phyloP scores from a whole-genome alignment of 352 stramenopile species.

The Phytophthora cryptogea region DNA sequence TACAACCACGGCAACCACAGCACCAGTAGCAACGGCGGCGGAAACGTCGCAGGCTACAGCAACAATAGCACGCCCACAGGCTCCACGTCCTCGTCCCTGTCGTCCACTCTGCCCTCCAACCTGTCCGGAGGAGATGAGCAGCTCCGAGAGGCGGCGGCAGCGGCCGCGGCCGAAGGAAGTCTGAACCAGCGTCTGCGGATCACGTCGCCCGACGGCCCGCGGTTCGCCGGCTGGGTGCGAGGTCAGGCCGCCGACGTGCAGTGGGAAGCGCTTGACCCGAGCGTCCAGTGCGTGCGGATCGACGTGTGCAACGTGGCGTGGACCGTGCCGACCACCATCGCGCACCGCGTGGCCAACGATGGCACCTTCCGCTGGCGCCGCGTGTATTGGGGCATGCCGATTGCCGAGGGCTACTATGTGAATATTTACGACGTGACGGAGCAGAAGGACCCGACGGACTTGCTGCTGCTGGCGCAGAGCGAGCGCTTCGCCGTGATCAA shows the following conservation, averaged over 20 bases:
- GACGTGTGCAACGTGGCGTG: constrained; percentile 88
- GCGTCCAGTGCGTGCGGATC: constrained; percentile 74
- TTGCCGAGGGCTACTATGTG: constrained; percentile 85
- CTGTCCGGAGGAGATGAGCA: constrained; percentile 34
- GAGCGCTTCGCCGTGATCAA: constrained; percentile 75
- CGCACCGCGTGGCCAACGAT: constrained; percentile 66
- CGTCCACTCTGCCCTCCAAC: constrained; percentile 26
- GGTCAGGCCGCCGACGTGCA: constrained; percentile 78
- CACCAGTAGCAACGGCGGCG: constrained; percentile 16
- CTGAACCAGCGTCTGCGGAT: constrained; percentile 59
- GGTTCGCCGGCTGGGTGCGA: constrained; percentile 71
- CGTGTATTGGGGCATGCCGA: constrained; percentile 88
- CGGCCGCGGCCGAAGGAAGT: constrained; percentile 8
- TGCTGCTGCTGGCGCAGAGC: constrained; percentile 65
- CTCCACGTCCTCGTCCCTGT: constrained; percentile 21
- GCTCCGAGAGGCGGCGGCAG: constrained; percentile 34
- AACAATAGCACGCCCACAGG: constrained; percentile 31
- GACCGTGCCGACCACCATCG: constrained; percentile 80
- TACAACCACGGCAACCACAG: constrained; percentile 22
- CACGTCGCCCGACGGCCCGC: constrained; percentile 48
- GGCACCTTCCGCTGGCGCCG: constrained; percentile 74
- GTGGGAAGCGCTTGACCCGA: constrained; percentile 78
- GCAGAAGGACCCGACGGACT: constrained; percentile 42
- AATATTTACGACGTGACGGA: constrained; percentile 87
- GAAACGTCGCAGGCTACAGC: constrained; percentile 8